These are phyloP conservation scores for Cryomyces minteri DNA, from an alignment of 495 filamentous ascomycete species.

Conservation along the genomic window DNA sequence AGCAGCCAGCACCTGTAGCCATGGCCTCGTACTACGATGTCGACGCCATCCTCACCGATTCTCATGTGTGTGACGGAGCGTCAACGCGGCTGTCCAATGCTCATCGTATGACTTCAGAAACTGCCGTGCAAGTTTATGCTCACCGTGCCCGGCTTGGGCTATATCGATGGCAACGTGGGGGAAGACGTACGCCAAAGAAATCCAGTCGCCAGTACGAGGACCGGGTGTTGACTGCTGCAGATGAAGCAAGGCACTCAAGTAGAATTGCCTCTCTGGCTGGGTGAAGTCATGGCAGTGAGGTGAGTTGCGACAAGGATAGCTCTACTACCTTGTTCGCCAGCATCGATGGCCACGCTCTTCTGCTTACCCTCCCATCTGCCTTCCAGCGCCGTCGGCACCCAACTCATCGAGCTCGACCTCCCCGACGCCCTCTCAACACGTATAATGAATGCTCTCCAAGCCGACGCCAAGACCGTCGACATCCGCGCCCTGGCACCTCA, in stretches of 20 bases:
- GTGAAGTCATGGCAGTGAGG: conserved; percentile 83
- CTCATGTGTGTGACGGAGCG: conserved; percentile 37
- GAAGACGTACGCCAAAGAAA: conserved; percentile 28
- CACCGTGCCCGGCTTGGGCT: conserved; percentile 68
- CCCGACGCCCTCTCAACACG: conserved; percentile 59
- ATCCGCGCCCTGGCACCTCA: conserved; percentile 63
- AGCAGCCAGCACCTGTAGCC: not conserved
- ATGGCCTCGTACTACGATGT: conserved; percentile 88
- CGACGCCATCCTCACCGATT: conserved; percentile 82
- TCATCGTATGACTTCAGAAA: conserved; percentile 39
- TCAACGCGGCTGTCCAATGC: not conserved
- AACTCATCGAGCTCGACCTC: conserved; percentile 65
- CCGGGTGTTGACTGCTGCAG: conserved; percentile 14
- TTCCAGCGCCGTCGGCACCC: conserved; percentile 11
- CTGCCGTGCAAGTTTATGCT: conserved; percentile 87
- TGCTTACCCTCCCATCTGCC: not conserved
- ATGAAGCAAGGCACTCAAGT: conserved; percentile 66
- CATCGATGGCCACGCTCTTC: too few species aligned
- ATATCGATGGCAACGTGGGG: conserved; percentile 62
- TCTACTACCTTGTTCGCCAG: too few species aligned
- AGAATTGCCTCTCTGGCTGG: conserved; percentile 88
- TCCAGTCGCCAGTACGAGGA: not conserved
- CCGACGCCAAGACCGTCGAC: conserved; percentile 72
- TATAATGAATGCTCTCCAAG: conserved; percentile 80
- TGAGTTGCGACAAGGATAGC: too few species aligned